Conservation (phyloP, 208 protist species). For the Leishmania guyanensis region DNA sequence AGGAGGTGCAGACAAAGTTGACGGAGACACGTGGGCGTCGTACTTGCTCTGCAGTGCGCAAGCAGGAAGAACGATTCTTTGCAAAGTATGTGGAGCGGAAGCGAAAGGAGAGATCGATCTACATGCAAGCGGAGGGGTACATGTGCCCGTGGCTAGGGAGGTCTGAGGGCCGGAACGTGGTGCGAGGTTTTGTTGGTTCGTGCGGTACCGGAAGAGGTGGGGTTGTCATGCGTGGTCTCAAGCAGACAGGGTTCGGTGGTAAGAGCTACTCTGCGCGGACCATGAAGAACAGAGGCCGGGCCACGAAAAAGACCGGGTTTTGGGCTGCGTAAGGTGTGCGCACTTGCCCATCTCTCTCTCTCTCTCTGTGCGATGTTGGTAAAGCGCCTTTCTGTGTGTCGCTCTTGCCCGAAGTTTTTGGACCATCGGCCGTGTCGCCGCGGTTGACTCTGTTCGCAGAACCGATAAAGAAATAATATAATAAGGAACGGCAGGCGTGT, state of each 20-base stretch:
- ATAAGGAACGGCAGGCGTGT: neutral
- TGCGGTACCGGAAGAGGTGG: slow-evolving; percentile 37
- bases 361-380: neutral
- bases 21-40: slow-evolving; percentile 13
- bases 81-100: slow-evolving; percentile 70
- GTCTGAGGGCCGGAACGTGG: slow-evolving; percentile 35
- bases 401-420: neutral
- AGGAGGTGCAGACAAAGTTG: slow-evolving; percentile 34
- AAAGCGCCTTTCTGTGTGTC: neutral
- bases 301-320: slow-evolving; percentile 81
- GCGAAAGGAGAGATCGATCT: slow-evolving; percentile 76
- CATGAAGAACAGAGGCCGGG: slow-evolving; percentile 66
- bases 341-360: neutral
- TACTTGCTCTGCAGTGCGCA: slow-evolving; percentile 45
- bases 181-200: slow-evolving; percentile 37
- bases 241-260: slow-evolving; percentile 80
- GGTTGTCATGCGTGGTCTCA: slow-evolving; percentile 66
- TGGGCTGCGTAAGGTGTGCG: slow-evolving; percentile 75
- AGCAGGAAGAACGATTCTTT: slow-evolving; percentile 54
- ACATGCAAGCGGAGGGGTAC: slow-evolving; percentile 88
- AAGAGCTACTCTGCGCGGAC: slow-evolving; percentile 83
- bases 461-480: neutral
- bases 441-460: neutral
- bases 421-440: neutral
- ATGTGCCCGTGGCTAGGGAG: slow-evolving; percentile 87